Percentiles rank a stretch among this genome's conserved stretches.
Evolutionary conservation across 1,284 basidiomycete genomes (phyloP).

Genomic region (Sphagnurus paluster): DNA sequence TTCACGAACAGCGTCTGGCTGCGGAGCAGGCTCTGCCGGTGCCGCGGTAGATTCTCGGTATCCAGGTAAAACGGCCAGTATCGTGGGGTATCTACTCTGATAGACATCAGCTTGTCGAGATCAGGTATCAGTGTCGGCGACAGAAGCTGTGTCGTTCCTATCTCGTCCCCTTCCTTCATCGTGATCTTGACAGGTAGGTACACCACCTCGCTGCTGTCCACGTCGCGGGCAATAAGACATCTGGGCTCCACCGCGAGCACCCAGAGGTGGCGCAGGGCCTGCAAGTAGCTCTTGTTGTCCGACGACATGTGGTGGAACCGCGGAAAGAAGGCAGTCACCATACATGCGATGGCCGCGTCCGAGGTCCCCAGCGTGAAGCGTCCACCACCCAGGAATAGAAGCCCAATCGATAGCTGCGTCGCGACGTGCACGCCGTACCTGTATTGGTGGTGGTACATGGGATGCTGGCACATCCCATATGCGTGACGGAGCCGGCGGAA

Average conservation of each 20-base stretch:
- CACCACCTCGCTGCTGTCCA: conserved; percentile 86
- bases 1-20: conserved; percentile 90
- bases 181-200: conserved; percentile 90
- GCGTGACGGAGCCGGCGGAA: conserved; percentile 87
- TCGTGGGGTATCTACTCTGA: conserved; percentile 87
- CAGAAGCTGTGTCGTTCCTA: conserved; percentile 73
- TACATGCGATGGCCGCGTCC: conserved; percentile 86
- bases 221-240: conserved; percentile 88
- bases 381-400: conserved; percentile 94
- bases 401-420: conserved; percentile 88
- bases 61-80: conserved; percentile 93
- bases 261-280: conserved; percentile 95
- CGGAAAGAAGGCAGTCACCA: conserved; percentile 91
- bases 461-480: conserved; percentile 86
- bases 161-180: conserved; percentile 60
- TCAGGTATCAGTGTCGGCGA: conserved; percentile 92
- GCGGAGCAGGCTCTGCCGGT: conserved; percentile 68
- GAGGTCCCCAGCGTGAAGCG: conserved; percentile 92
- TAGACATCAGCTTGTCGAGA: conserved; percentile 74
- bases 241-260: conserved; percentile 93
- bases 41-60: conserved; percentile 64
- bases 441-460: conserved; percentile 76
- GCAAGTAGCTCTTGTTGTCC: conserved; percentile 91
- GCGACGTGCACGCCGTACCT: conserved; percentile 92
- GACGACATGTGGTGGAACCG: conserved; percentile 76